These are phyloP conservation scores for Actinomortierella ambigua DNA, from an alignment of 371 early-diverging fungal species.

Conservation along the genomic window DNA sequence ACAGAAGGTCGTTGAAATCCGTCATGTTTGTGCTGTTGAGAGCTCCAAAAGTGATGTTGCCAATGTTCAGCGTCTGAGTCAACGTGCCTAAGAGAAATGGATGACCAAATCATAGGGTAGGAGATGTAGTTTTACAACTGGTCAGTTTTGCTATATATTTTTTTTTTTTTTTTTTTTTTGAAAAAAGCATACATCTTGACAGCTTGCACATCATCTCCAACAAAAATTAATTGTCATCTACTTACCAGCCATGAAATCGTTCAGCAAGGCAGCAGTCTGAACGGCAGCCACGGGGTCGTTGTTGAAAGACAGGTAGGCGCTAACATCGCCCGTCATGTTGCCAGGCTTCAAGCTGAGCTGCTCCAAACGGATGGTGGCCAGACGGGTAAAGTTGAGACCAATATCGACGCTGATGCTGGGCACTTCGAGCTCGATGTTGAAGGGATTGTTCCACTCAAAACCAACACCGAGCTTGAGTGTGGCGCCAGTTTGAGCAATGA, in stretches of 20 bases:
- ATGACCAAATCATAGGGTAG: neutral
- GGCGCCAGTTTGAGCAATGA: slow-evolving; percentile 31
- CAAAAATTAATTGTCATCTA: neutral
- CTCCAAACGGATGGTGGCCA: slow-evolving; percentile 24
- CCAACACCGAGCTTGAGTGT: slow-evolving; percentile 33
- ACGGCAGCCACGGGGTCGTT: slow-evolving; percentile 26
- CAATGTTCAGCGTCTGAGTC: slow-evolving; percentile 35
- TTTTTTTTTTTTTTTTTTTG: too few species aligned
- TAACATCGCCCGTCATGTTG: slow-evolving; percentile 24
- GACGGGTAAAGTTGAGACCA: slow-evolving; percentile 30
- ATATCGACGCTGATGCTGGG: slow-evolving; percentile 28
- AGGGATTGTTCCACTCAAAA: slow-evolving; percentile 38
- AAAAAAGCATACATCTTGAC: neutral
- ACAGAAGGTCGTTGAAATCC: slow-evolving; percentile 22
- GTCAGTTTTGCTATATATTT: too few species aligned
- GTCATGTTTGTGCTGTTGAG: slow-evolving; percentile 15
- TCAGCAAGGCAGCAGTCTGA: slow-evolving; percentile 27
- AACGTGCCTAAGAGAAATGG: slow-evolving; percentile 16
- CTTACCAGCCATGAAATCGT: slow-evolving; percentile 33
- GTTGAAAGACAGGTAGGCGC: slow-evolving; percentile 36
- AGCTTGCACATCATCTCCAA: neutral
- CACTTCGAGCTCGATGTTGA: slow-evolving; percentile 31
- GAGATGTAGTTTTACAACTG: too few species aligned
- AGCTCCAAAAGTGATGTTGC: slow-evolving; percentile 38
- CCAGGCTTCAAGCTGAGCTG: slow-evolving; percentile 23